Evolutionary conservation across 768 basidiomycete species (phyloP).

Genomic region (Lepiota venenata): DNA sequence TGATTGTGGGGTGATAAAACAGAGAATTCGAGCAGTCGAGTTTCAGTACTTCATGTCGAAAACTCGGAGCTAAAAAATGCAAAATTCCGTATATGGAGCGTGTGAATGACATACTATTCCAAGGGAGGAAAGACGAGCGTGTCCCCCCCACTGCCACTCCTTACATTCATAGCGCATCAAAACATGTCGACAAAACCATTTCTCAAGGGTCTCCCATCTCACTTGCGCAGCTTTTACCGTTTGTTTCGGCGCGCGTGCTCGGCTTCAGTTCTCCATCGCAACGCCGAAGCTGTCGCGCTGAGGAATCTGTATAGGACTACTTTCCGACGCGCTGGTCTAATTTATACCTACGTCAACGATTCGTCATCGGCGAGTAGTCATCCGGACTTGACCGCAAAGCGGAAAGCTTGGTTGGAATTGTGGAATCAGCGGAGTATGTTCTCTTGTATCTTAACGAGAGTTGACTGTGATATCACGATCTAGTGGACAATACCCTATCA

Average conservation of each 20-base stretch:
- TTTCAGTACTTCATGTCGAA: slow-evolving; percentile 1
- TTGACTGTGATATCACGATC: background rate
- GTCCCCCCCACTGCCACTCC: too few relatives aligned
- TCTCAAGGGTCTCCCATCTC: slow-evolving; percentile 8
- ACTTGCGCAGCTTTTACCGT: slow-evolving; percentile 16
- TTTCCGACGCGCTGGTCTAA: slow-evolving; percentile 10
- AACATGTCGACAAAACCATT: background rate
- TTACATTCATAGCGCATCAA: too few relatives aligned
- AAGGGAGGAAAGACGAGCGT: too few relatives aligned
- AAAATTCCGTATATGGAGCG: slow-evolving; percentile 1
- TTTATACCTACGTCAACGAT: slow-evolving; percentile 4
- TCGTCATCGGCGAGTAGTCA: background rate
- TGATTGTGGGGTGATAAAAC: too few relatives aligned
- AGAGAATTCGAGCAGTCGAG: background rate
- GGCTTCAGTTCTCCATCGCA: slow-evolving; percentile 15
- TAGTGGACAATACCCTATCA: slow-evolving; percentile 68
- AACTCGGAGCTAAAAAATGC: background rate
- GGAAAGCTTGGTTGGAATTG: slow-evolving; percentile 34
- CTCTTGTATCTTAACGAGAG: slow-evolving; percentile 1
- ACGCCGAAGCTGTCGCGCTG: slow-evolving; percentile 6
- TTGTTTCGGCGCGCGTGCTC: slow-evolving; percentile 15
- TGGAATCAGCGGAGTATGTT: slow-evolving; percentile 59
- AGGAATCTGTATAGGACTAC: slow-evolving; percentile 13
- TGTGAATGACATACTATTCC: slow-evolving; percentile 1
- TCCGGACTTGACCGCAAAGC: background rate